These are phyloP conservation scores for Diplosphaera chodatii DNA, from an alignment of 139 green algal species.

Conservation along the genomic window DNA sequence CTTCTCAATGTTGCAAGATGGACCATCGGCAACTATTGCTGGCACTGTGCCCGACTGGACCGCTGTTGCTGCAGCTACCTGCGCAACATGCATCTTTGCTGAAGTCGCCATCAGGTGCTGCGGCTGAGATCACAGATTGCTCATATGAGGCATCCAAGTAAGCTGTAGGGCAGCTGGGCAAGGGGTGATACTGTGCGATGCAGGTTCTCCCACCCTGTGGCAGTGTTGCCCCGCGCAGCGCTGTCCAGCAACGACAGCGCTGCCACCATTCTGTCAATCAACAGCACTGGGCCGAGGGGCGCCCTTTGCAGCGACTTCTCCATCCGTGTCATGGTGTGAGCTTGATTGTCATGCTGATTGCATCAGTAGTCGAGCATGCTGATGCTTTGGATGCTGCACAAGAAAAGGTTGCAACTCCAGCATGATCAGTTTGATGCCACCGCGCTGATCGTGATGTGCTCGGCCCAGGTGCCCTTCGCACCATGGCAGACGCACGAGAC, in stretches of 20 bases:
- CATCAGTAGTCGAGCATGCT: no score
- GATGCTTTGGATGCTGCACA: no score
- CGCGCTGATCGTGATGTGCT: no score
- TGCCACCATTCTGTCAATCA: constrained; percentile 4
- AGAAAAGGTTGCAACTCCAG: no score
- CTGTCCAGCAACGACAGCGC: constrained; percentile 18
- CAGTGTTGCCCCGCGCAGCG: not conserved
- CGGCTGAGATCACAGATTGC: no score
- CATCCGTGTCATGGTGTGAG: not conserved
- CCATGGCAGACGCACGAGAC: constrained; percentile 15
- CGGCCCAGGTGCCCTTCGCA: constrained; percentile 7
- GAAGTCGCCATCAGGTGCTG: constrained; percentile 6
- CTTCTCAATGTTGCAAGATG: constrained; percentile 22
- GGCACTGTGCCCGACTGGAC: constrained; percentile 1
- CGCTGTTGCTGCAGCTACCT: not conserved
- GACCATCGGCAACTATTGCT: constrained; percentile 13
- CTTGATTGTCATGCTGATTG: no score
- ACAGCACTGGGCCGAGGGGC: constrained; percentile 1
- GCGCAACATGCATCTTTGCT: constrained; percentile 12
- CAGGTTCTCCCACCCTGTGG: constrained; percentile 29
- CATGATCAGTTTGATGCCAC: no score
- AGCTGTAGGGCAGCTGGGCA: not conserved
- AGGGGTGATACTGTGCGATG: not conserved
- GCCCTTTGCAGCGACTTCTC: constrained; percentile 17
- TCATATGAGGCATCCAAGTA: not conserved